A percentile compares a stretch with the other conserved stretches of the same genome.
Conservation (phyloP, 257 asterid species). For the Solanum rostratum region DNA sequence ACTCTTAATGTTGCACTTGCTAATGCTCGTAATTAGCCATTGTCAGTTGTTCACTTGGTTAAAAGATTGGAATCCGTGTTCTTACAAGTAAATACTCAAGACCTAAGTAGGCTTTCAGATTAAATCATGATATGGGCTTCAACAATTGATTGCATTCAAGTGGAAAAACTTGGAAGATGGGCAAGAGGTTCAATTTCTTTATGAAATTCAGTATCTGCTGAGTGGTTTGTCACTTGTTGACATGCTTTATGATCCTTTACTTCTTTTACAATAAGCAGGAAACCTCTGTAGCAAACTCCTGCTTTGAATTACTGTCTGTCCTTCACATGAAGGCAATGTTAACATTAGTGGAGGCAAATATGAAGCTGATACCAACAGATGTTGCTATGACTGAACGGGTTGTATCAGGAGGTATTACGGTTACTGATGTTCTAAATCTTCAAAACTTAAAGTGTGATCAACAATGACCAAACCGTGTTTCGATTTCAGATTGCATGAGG, state of each 20-base stretch:
- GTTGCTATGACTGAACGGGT: constrained; percentile 34
- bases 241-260: neutral
- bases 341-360: constrained; percentile 55
- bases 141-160: constrained; percentile 51
- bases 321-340: constrained; percentile 67
- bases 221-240: neutral
- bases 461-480: neutral
- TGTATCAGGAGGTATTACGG: constrained; percentile 48
- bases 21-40: too few relatives aligned
- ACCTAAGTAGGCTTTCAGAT: too few relatives aligned
- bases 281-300: constrained; percentile 35
- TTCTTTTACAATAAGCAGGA: constrained; percentile 33
- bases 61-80: too few relatives aligned
- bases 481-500: constrained; percentile 63
- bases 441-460: neutral
- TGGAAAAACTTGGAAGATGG: constrained; percentile 58
- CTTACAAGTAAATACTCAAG: too few relatives aligned
- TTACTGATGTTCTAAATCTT: neutral
- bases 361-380: constrained; percentile 41
- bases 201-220: neutral
- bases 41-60: too few relatives aligned
- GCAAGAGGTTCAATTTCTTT: constrained; percentile 27
- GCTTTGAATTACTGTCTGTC: constrained; percentile 57
- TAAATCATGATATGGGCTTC: too few relatives aligned
- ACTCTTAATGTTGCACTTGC: too few relatives aligned